Base-by-base conservation (phyloP, 495 filamentous ascomycete species). In the Podospora tetraspora region DNA sequence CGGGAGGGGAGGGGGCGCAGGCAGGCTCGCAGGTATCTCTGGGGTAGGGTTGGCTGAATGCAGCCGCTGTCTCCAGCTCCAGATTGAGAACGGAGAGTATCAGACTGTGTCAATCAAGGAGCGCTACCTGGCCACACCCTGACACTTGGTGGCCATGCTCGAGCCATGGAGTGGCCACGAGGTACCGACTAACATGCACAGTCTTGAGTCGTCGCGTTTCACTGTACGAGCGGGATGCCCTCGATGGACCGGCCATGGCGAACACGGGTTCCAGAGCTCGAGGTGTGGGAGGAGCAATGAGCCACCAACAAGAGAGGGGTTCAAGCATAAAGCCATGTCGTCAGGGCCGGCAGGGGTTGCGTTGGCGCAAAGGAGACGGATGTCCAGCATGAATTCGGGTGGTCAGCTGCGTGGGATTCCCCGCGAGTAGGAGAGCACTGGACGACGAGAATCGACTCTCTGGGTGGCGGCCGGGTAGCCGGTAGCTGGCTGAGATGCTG, bases 201-300 rank as follows among this genome's bases (percentile, higher is more conserved):
- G 64, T 59, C 58, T 25, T 22, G 56, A 29, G 19, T 56, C 9
- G 23, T 43, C 19, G 27, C 23, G 37, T 61, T 62, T 30, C 43
- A 70, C 64, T 66, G 62, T 70, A 64, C 65, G 25, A 63, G 59
- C 70, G 66, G 68, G 65, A 70, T 69, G 59, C 29, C 62, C 67
- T 60, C 22, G 43, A 68, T 24, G 67, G 63, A 21, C 61, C 32
- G 6, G 27, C 52, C 37, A 57, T 24, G 61, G 22, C 43, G 61
- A 64, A 25, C 62, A 37, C 62, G 32, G 32, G 25, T n/a, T 24
- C 61, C 43, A 19, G 67, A 72, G 70, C 70, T 72, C 43, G 64
- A 69, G 70, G 69, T 68, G 69, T 71, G 69, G 66, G 69, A 67
- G 70, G 57, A 67, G 37, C 59, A 59, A 69, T 24, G 59, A 29